A percentile compares a stretch with the other conserved stretches of the same genome.
phyloP scores from a whole-genome alignment of 208 protist species.

The Leishmania braziliensis region DNA sequence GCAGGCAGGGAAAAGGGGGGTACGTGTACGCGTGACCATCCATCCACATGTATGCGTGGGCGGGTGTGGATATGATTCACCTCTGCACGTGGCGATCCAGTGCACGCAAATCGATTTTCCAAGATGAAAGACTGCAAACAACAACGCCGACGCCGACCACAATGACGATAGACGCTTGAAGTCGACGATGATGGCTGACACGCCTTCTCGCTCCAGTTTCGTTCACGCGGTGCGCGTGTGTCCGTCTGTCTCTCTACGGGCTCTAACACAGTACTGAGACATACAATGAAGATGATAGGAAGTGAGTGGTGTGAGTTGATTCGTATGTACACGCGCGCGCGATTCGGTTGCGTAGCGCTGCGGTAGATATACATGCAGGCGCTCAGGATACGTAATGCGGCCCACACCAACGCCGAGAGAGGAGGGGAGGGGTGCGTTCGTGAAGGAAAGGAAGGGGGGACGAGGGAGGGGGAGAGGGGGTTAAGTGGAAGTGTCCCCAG shows the following conservation, averaged over 20 bases:
- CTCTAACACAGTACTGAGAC: no score
- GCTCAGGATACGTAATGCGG: background rate
- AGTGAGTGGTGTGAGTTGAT: background rate
- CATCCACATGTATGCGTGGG: background rate
- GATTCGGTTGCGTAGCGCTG: background rate
- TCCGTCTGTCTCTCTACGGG: background rate
- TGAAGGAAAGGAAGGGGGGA: background rate
- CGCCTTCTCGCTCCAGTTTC: background rate
- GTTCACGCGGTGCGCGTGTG: background rate
- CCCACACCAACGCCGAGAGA: background rate
- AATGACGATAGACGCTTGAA: background rate
- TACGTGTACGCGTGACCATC: background rate
- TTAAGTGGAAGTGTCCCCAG: background rate
- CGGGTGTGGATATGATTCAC: background rate
- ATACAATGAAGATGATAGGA: background rate
- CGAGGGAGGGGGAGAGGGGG: background rate
- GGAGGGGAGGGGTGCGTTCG: background rate
- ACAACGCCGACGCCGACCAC: background rate
- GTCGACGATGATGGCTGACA: background rate
- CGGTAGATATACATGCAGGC: background rate
- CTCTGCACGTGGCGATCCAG: background rate
- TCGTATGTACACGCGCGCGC: background rate
- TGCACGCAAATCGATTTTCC: background rate
- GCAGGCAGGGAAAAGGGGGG: background rate
- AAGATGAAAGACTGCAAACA: background rate